Conservation (phyloP, 768 basidiomycete species). For the Glaciozyma martinii region DNA sequence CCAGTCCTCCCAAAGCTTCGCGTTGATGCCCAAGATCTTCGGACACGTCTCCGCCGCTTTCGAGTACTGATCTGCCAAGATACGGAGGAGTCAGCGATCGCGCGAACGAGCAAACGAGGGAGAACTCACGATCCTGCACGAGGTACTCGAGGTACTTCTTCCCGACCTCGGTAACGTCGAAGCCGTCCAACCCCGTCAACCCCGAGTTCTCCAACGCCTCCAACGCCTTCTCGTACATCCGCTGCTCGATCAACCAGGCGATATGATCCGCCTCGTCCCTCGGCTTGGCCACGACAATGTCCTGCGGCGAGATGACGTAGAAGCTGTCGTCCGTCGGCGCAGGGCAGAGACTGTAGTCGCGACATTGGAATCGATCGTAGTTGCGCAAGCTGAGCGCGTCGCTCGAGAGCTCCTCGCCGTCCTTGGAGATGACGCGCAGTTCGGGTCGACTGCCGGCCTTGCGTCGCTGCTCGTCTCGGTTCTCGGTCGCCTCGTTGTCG, state of each 20-base stretch:
- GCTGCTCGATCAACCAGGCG: conserved; percentile 77
- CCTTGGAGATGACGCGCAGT: conserved; percentile 76
- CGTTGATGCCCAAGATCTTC: conserved; percentile 71
- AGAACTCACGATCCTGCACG: conserved; percentile 59
- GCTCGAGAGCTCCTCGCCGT: conserved; percentile 75
- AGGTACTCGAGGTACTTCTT: conserved; percentile 77
- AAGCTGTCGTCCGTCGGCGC: conserved; percentile 43
- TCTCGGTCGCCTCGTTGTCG: conserved; percentile 58
- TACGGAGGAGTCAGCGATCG: conserved; percentile 2
- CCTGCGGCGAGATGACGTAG: conserved; percentile 75
- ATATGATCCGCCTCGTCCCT: conserved; percentile 85
- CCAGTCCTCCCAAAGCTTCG: conserved; percentile 88
- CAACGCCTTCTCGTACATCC: conserved; percentile 81
- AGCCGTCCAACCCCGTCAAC: conserved; percentile 42
- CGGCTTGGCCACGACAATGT: conserved; percentile 75
- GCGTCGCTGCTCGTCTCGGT: conserved; percentile 64
- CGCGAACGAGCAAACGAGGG: neutral
- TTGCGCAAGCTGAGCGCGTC: conserved; percentile 72
- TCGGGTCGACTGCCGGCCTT: conserved; percentile 87
- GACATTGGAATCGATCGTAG: conserved; percentile 78
- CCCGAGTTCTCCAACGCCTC: conserved; percentile 60
- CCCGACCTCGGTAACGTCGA: conserved; percentile 54
- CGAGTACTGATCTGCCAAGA: conserved; percentile 50
- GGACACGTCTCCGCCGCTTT: conserved; percentile 76
- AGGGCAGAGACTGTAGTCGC: conserved; percentile 59